phyloP scores from a whole-genome alignment of 495 filamentous ascomycete species.

The Astrocystis sublimbata region DNA sequence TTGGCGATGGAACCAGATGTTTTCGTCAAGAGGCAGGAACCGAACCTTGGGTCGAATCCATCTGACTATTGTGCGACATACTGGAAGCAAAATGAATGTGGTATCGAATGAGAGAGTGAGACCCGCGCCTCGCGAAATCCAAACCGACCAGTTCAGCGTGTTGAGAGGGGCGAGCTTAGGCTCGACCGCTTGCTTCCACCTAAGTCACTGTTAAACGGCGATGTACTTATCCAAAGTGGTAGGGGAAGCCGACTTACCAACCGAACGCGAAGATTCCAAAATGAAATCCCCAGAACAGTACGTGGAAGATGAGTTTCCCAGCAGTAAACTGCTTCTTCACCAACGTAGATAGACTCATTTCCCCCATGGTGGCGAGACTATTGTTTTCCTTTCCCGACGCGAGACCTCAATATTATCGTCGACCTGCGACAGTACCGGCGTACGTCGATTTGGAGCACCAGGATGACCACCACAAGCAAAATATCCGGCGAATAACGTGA shows the following conservation, averaged over 20 bases:
- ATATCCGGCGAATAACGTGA: constrained; percentile 23
- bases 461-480: constrained; percentile 21
- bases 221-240: not conserved
- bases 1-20: constrained; percentile 95
- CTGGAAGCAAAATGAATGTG: constrained; percentile 85
- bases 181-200: constrained; percentile 75
- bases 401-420: constrained; percentile 43
- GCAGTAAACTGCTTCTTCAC: constrained; percentile 62
- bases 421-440: constrained; percentile 51
- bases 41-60: constrained; percentile 82
- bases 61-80: constrained; percentile 88
- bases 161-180: constrained; percentile 73
- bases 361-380: constrained; percentile 43
- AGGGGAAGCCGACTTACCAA: constrained; percentile 66
- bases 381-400: constrained; percentile 26
- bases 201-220: constrained; percentile 42
- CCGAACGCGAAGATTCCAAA: constrained; percentile 78
- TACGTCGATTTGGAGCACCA: constrained; percentile 24
- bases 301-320: constrained; percentile 74
- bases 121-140: constrained; percentile 92
- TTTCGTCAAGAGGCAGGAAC: constrained; percentile 91
- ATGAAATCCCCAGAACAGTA: constrained; percentile 83
- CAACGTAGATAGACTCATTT: constrained; percentile 35
- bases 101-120: constrained; percentile 79
- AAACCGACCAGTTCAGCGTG: constrained; percentile 81